Percentiles rank a stretch among this genome's conserved stretches.
phyloP scores from a whole-genome alignment of 1,139 yeast genomes.

The Blastobotrys serpentis region DNA sequence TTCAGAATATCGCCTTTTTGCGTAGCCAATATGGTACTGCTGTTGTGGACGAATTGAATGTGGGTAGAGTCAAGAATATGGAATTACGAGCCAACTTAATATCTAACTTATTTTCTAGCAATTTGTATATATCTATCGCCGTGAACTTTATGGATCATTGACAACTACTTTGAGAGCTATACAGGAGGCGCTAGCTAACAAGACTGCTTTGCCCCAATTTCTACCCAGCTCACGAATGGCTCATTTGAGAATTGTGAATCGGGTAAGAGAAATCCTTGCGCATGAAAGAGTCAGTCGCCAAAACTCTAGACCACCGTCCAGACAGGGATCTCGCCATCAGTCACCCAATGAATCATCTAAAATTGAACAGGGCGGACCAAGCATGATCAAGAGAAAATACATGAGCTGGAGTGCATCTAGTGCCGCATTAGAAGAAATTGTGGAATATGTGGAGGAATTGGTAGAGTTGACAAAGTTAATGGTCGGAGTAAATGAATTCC shows the following conservation, averaged over 20 bases:
- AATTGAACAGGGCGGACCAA: slow-evolving; percentile 9
- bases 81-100: slow-evolving; percentile 4
- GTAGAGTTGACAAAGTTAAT: slow-evolving; percentile 42
- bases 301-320: slow-evolving; percentile 14
- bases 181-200: slow-evolving; percentile 45
- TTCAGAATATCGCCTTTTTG: slow-evolving; percentile 47
- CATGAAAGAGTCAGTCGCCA: slow-evolving; percentile 17
- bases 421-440: slow-evolving; percentile 50
- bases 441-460: slow-evolving; percentile 50
- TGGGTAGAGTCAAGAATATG: slow-evolving; percentile 12
- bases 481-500: slow-evolving; percentile 50
- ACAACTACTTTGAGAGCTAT: slow-evolving; percentile 42
- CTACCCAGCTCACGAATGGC: slow-evolving; percentile 51
- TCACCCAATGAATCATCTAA: neutral
- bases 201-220: slow-evolving; percentile 50
- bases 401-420: slow-evolving; percentile 54
- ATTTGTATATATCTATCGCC: slow-evolving; percentile 45
- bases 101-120: slow-evolving; percentile 16
- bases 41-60: slow-evolving; percentile 45
- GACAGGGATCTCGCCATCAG: slow-evolving; percentile 3
- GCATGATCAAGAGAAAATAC: slow-evolving; percentile 41
- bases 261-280: slow-evolving; percentile 41
- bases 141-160: slow-evolving; percentile 46
- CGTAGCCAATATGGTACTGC: slow-evolving; percentile 48
- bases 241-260: slow-evolving; percentile 46